Conservation (phyloP, 139 green algal species). For the Tetraselmis chui region DNA sequence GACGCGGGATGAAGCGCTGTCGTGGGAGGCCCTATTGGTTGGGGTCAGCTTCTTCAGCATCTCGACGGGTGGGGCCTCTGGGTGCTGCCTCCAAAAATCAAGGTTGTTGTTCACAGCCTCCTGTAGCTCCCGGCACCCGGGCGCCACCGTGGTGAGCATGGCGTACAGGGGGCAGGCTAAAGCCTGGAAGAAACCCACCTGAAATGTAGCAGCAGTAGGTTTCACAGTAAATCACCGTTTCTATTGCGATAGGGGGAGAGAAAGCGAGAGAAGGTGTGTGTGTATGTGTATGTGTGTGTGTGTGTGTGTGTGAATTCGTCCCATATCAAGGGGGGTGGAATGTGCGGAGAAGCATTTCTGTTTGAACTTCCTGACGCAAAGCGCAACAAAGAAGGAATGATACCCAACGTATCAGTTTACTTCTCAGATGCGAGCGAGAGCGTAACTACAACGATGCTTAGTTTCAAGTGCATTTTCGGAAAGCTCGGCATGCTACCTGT, state of each 20-base stretch:
- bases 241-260: too few relatives aligned
- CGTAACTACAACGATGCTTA: neutral
- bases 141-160: neutral
- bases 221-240: neutral
- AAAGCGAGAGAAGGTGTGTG: neutral
- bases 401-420: neutral
- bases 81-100: neutral
- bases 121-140: neutral
- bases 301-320: neutral
- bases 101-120: neutral
- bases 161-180: neutral
- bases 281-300: neutral
- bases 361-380: neutral
- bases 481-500: neutral
- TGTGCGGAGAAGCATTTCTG: neutral
- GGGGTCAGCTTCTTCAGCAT: too few relatives aligned
- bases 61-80: neutral
- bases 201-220: neutral
- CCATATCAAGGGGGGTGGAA: neutral
- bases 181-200: neutral
- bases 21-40: too few relatives aligned
- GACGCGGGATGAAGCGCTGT: too few relatives aligned
- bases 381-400: too few relatives aligned
- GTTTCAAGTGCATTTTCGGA: neutral
- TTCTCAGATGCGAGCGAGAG: too few relatives aligned